Percentiles rank a stretch among this genome's conserved stretches.
Conservation (phyloP, 371 early-diverging fungal genomes). For the Mucor ambiguus region DNA sequence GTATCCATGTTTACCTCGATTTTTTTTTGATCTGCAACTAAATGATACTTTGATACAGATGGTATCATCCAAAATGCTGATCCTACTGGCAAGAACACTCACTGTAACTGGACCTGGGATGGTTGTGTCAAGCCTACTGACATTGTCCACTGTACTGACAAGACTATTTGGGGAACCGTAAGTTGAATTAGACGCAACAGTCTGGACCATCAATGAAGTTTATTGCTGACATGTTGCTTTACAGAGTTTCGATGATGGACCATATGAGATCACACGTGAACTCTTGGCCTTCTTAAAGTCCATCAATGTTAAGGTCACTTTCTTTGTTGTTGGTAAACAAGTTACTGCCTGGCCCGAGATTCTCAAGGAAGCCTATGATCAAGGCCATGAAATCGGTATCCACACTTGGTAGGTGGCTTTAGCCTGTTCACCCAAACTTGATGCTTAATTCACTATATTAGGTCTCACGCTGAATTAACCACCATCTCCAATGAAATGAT, state of each 20-base stretch:
- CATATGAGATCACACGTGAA: conserved; percentile 34
- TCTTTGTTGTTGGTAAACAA: conserved; percentile 57
- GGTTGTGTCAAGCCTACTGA: conserved; percentile 54
- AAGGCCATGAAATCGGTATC: conserved; percentile 59
- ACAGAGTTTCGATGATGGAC: conserved; percentile 48
- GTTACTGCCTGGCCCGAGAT: conserved; percentile 48
- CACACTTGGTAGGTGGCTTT: conserved; percentile 48
- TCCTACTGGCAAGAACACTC: conserved; percentile 30
- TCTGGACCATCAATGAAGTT: background rate
- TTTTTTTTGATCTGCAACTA: background rate
- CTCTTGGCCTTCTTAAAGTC: conserved; percentile 38
- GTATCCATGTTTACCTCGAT: background rate
- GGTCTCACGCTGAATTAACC: conserved; percentile 65
- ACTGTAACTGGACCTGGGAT: conserved; percentile 62
- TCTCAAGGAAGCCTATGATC: conserved; percentile 38
- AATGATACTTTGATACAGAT: background rate
- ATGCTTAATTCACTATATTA: background rate
- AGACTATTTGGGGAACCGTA: conserved; percentile 47
- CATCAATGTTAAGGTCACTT: conserved; percentile 47
- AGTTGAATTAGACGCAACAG: background rate
- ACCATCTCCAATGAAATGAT: conserved; percentile 60
- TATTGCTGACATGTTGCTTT: background rate
- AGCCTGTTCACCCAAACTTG: background rate
- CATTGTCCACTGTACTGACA: conserved; percentile 47
- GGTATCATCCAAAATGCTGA: conserved; percentile 33